Evolutionary conservation across 495 filamentous ascomycete species (phyloP).

Genomic region (Penicillium malachiteum): DNA sequence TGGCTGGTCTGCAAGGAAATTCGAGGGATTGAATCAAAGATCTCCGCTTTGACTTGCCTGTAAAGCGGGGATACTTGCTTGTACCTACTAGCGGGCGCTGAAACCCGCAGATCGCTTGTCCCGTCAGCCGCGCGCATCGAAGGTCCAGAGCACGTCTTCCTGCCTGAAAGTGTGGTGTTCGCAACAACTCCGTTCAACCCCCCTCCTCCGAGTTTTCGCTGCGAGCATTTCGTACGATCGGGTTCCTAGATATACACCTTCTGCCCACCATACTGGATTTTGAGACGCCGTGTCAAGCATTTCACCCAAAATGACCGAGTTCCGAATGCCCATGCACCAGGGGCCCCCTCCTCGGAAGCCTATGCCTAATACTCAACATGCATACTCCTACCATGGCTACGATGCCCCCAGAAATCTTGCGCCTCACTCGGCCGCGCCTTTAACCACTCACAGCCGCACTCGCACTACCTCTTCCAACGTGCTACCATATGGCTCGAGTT

Average conservation of each 20-base stretch:
- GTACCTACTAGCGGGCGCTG: constrained; percentile 19
- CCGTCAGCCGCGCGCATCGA: constrained; percentile 26
- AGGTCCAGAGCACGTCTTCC: constrained; percentile 10
- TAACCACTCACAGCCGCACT: constrained; percentile 49
- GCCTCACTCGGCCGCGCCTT: constrained; percentile 29
- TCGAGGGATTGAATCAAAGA: constrained; percentile 4
- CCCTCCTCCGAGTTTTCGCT: background rate
- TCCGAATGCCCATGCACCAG: constrained; percentile 42
- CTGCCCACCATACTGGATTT: background rate
- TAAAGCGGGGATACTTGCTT: constrained; percentile 8
- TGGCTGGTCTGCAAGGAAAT: background rate
- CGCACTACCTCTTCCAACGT: constrained; percentile 62
- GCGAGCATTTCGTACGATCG: background rate
- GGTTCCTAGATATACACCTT: background rate
- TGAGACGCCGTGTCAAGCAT: constrained; percentile 19
- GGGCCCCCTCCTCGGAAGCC: constrained; percentile 39
- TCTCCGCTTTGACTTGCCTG: constrained; percentile 4
- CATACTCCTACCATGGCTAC: constrained; percentile 35
- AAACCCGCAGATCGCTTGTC: constrained; percentile 21
- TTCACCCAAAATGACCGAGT: constrained; percentile 43
- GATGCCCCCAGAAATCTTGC: constrained; percentile 30
- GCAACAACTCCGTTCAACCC: constrained; percentile 2
- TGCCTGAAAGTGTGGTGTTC: constrained; percentile 6
- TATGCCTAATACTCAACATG: constrained; percentile 25
- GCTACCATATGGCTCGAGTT: constrained; percentile 43